Conservation (phyloP, 306 rosid species). For the Cucumis hystrix region DNA sequence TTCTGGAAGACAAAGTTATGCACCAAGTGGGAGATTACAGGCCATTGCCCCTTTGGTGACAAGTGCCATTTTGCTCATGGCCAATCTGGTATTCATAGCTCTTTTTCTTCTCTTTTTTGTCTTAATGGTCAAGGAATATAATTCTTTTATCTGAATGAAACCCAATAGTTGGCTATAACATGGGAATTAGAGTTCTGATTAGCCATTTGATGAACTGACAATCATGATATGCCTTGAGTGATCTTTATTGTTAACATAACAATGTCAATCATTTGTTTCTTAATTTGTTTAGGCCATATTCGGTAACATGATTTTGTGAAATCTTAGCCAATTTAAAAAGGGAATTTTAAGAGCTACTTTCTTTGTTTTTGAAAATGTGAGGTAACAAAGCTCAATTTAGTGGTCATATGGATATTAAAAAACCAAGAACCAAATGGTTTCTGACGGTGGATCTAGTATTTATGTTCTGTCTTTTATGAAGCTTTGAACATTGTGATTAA, state of each 20-base stretch:
- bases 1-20: conserved; percentile 84
- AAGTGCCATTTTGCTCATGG: conserved; percentile 96
- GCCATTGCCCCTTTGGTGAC: conserved; percentile 60
- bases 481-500: not conserved
- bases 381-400: no score
- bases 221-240: not conserved
- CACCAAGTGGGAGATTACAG: conserved; percentile 59
- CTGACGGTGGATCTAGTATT: not conserved
- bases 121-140: not conserved
- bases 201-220: not conserved
- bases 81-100: conserved; percentile 41
- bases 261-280: not conserved
- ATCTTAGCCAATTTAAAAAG: no score
- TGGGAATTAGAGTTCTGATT: not conserved
- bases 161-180: not conserved
- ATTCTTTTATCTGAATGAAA: not conserved
- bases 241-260: not conserved
- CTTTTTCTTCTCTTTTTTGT: not conserved
- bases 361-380: no score
- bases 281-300: no score
- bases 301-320: no score
- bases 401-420: no score
- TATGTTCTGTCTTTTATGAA: not conserved
- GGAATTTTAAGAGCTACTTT: no score
- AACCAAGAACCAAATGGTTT: no score